These are phyloP conservation scores for Geosmithia putterillii DNA, from an alignment of 2,329 filamentous ascomycete genomes.

Conservation along the genomic window DNA sequence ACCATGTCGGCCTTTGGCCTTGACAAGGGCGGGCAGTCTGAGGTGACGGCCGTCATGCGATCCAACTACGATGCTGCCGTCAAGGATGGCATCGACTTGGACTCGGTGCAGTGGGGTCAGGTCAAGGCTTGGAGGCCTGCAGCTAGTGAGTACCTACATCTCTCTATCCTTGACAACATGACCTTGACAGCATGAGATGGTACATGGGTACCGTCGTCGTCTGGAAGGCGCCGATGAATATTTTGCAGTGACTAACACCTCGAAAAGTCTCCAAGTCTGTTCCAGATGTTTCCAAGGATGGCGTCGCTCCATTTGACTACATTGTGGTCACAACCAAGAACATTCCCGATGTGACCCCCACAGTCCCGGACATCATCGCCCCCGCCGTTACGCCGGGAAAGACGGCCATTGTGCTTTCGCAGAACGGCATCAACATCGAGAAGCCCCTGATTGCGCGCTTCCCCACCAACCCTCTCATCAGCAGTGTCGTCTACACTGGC, in stretches of 20 bases:
- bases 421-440: conserved; percentile 55
- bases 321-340: conserved; percentile 48
- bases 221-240: too few species aligned
- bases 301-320: conserved; percentile 30
- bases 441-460: conserved; percentile 35
- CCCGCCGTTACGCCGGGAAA: conserved; percentile 36
- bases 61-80: conserved; percentile 40
- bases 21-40: conserved; percentile 34
- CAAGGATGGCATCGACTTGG: conserved; percentile 36
- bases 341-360: conserved; percentile 37
- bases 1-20: conserved; percentile 43
- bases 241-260: not conserved
- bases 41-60: conserved; percentile 40
- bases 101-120: conserved; percentile 41
- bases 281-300: conserved; percentile 23
- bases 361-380: conserved; percentile 31
- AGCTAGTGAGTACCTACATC: conserved; percentile 12
- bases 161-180: too few species aligned
- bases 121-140: conserved; percentile 35
- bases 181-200: too few species aligned
- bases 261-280: conserved; percentile 31
- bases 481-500: conserved; percentile 39
- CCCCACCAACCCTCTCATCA: conserved; percentile 37
- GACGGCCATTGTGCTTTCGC: conserved; percentile 43
- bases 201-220: too few species aligned